Evolutionary conservation across 1,139 yeast species (phyloP), one percentile per base, ranked within the genome.

Genomic region (Yarrowia galli): DNA sequence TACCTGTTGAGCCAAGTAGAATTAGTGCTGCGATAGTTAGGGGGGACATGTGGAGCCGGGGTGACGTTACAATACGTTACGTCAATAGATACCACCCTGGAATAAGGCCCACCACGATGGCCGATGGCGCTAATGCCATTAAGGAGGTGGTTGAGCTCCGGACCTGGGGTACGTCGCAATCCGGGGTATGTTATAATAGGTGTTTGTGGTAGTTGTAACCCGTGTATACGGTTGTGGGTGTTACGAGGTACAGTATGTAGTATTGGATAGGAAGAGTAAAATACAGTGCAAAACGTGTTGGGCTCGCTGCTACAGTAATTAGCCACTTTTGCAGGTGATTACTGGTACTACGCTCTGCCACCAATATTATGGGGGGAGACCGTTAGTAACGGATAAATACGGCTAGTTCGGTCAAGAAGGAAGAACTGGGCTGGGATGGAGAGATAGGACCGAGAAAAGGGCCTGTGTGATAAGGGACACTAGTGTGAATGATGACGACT

Each of bases 51-150:
- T n/a, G n/a, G 40, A 36, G n/a, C n/a, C 16, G n/a, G 16, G 20
- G 35, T 25, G n/a, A 28, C 32, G 32, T 28, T 28, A 28, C 32
- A 28, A 10, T 28, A 49, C 56, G 40, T 51, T 51, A 51, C 58
- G 25, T 51, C 15, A 42, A 42, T 22, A 15, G 9, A 23, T 16
- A n/a, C 20, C n/a, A 36, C n/a, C 36, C 36, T n/a, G 18, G 12
- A 18, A 49, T n/a, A 8, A 25, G 32, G 58, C 43, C 58, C 58
- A 51, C 32, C 28, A 20, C 32, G 32, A 28, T 13, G 6, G 10
- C 58, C 58, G 58, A 51, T 51, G 58, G 58, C 58, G 58, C 58
- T 51, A 51, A 51, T 36, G 54, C 54, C 38, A n/a, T 28, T 10
- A 28, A 4, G 32, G n/a, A 20, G 35, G 23, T 38, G 12, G 23